Evolutionary conservation across 495 filamentous ascomycete species (phyloP).

Genomic region (Halenospora varia): DNA sequence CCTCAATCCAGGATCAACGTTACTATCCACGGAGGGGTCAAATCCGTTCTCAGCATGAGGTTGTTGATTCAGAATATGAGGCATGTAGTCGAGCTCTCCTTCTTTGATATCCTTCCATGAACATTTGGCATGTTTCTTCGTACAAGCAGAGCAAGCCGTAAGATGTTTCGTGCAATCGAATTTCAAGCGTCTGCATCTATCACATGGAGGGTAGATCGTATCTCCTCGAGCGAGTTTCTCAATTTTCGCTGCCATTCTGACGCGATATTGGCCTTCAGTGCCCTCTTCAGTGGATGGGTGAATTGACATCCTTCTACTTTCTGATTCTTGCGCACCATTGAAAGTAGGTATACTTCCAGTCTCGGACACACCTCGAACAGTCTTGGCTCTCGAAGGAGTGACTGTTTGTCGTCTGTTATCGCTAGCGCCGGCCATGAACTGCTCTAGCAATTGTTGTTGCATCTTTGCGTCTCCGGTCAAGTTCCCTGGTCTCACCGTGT

Average conservation of each 20-base stretch:
- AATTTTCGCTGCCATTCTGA: slow-evolving; percentile 68
- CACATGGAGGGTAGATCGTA: slow-evolving; percentile 71
- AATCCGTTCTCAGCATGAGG: slow-evolving; percentile 1
- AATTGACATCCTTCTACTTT: slow-evolving; percentile 11
- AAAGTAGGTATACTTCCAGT: slow-evolving; percentile 1
- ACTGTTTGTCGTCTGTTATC: slow-evolving; percentile 5
- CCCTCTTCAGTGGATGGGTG: slow-evolving; percentile 15
- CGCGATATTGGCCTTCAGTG: slow-evolving; percentile 39
- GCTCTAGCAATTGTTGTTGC: slow-evolving; percentile 23
- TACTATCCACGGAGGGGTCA: background rate
- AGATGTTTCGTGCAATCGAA: slow-evolving; percentile 82
- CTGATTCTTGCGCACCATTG: slow-evolving; percentile 2
- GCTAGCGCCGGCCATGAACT: slow-evolving; percentile 12
- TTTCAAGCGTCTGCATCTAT: slow-evolving; percentile 73
- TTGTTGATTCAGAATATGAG: background rate
- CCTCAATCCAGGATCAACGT: background rate
- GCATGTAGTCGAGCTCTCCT: slow-evolving; percentile 51
- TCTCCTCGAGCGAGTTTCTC: slow-evolving; percentile 72
- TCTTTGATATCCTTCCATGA: slow-evolving; percentile 74
- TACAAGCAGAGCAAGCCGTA: slow-evolving; percentile 82
- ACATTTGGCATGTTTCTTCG: slow-evolving; percentile 84
- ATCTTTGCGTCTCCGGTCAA: slow-evolving; percentile 15
- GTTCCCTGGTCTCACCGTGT: slow-evolving; percentile 5
- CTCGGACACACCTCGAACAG: slow-evolving; percentile 7
- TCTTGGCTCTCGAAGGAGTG: background rate